phyloP scores from a whole-genome alignment of 2,329 filamentous ascomycete species.

The Raffaelea arxii region DNA sequence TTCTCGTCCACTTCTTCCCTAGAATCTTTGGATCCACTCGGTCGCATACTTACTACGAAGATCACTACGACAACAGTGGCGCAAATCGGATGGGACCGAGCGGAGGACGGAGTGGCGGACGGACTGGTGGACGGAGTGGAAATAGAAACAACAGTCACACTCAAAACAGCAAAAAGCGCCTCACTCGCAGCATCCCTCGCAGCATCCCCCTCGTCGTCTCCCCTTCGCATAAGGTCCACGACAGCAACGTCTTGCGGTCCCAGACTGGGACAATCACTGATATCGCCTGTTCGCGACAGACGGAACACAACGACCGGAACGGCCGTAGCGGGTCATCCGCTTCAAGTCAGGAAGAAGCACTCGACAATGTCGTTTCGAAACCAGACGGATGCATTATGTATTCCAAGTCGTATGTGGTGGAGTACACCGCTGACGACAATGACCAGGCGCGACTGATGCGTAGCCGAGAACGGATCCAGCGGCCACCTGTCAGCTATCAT shows the following conservation, averaged over 20 bases:
- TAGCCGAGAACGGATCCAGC: background rate
- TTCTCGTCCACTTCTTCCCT: slow-evolving; percentile 20
- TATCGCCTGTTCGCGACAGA: background rate
- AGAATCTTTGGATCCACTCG: background rate
- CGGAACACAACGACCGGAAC: background rate
- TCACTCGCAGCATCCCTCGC: background rate
- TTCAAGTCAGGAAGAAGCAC: background rate
- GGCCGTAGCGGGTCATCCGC: background rate
- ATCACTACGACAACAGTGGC: background rate
- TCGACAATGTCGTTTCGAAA: background rate
- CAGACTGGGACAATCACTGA: background rate
- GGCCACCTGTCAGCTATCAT: background rate
- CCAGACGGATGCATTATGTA: slow-evolving; percentile 13
- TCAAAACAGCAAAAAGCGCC: background rate
- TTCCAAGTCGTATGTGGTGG: slow-evolving; percentile 10
- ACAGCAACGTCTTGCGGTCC: background rate
- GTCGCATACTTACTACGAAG: slow-evolving; percentile 4
- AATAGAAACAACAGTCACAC: no score
- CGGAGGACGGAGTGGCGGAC: no score
- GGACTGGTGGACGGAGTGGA: no score
- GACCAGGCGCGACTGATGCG: slow-evolving; percentile 11
- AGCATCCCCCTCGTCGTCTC: slow-evolving; percentile 7
- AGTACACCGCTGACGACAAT: slow-evolving; percentile 11
- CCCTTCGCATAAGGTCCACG: slow-evolving; percentile 2
- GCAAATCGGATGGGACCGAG: no score